These are phyloP conservation scores for Candida pseudofarinosa DNA, from an alignment of 805 yeast genomes.

Conservation along the genomic window DNA sequence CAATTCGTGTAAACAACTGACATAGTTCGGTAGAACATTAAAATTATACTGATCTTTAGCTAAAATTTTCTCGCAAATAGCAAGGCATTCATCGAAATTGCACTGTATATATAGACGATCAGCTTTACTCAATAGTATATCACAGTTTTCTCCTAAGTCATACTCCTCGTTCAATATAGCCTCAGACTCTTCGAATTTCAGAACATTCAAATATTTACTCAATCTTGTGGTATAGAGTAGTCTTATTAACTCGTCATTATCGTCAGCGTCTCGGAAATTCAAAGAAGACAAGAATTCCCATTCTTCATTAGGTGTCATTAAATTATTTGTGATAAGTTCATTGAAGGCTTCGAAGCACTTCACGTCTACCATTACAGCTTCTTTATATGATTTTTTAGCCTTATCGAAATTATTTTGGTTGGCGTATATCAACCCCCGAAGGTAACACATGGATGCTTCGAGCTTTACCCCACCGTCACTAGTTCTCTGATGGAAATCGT, in stretches of 20 bases:
- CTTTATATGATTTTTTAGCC: slow-evolving; percentile 83
- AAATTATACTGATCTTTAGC: slow-evolving; percentile 67
- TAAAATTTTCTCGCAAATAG: slow-evolving; percentile 61
- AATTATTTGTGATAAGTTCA: slow-evolving; percentile 65
- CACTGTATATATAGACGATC: slow-evolving; percentile 72
- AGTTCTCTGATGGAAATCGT: slow-evolving; percentile 38
- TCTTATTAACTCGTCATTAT: slow-evolving; percentile 76
- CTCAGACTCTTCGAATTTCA: slow-evolving; percentile 61
- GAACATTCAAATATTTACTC: slow-evolving; percentile 64
- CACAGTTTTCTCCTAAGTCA: slow-evolving; percentile 63
- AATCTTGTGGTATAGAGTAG: slow-evolving; percentile 71
- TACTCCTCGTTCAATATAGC: slow-evolving; percentile 65
- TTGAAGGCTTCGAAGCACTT: slow-evolving; percentile 92
- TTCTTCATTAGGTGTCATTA: slow-evolving; percentile 80
- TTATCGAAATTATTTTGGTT: slow-evolving; percentile 78
- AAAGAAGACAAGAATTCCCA: slow-evolving; percentile 70
- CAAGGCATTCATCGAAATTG: slow-evolving; percentile 70
- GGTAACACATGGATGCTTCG: slow-evolving; percentile 81
- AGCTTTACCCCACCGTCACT: slow-evolving; percentile 82
- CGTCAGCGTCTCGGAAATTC: slow-evolving; percentile 69
- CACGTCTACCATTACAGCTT: slow-evolving; percentile 82
- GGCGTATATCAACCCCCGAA: slow-evolving; percentile 80
- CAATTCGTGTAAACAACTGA: slow-evolving; percentile 80
- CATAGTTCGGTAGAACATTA: slow-evolving; percentile 68
- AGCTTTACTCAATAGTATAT: slow-evolving; percentile 63